Base-by-base conservation (phyloP, 2,329 filamentous ascomycete species). In the Cladosporium sp. region DNA sequence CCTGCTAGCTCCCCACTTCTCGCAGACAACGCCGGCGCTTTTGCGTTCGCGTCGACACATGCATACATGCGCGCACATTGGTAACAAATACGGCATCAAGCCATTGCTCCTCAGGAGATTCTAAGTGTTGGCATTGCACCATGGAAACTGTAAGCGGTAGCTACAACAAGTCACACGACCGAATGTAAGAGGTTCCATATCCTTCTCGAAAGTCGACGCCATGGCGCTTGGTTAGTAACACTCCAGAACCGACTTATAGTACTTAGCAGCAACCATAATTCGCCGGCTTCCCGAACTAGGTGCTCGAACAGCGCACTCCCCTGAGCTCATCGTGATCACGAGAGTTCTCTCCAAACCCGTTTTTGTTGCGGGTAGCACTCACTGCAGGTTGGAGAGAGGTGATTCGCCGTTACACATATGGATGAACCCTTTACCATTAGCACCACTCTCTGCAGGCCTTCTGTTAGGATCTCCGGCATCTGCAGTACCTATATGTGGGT, bases 231-330 rank as follows among this genome's bases (percentile, higher is more conserved):
- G 15, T 32, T 45, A 55, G 19, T 47, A 25, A 22, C 52, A 47
- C 28, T 32, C 36, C 40, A 47, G 40, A 12, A 36, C 24, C 40
- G 52, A 55, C 28, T 22, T 24, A 9, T 22, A 37, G 40, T 36
- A 37, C 37, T 19, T 55, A 55, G 52, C 40, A 55, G 28, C 40
- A 55, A 47, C 52, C 19, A 45, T 47, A 47, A 54, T 19, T n/a
- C 28, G 39, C 52, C 52, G 52, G 32, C n/a, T 15, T 55, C 39
- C 39, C 52, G 52, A 20, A n/a, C 52, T 45, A 10, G 40, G 32
- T 15, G 7, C 8, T n/a, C 24, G 47, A 19, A 50, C 34, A 50
- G 17, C 19, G 37, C 12, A 48, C 28, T 22, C 12, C n/a, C 17
- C 28, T 32, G 28, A 19, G 45, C 28, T 32, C 28, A 20, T 13